Base-by-base conservation (phyloP, 352 stramenopile species). In the Pythium dissotocum region DNA sequence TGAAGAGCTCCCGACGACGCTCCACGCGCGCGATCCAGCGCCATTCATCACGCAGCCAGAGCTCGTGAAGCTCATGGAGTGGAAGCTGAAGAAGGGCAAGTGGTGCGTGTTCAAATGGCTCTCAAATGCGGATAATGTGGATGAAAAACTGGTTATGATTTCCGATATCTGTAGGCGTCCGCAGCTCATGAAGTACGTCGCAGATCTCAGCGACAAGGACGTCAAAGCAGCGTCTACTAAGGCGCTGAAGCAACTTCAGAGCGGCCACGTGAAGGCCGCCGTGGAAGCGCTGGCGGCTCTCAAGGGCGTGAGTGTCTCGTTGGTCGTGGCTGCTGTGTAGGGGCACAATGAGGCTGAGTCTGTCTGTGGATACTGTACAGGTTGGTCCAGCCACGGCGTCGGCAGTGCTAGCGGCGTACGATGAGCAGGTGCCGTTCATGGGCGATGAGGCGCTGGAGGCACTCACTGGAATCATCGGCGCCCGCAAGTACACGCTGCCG, bases 31-130 rank as follows among this genome's bases (percentile, higher is more conserved):
- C 14, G 81, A 89, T 21, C 83, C 85, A 6, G 32, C 65, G 59
- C 71, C 85, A 14, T 82, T 79, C 61, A 57, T 91, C 62, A 79
- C 69, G 36, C 78, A 93, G 51, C 12, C 56, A 26, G 82, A 94
- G 55, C 69, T 94, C 42, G 66, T 77, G 30, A 70, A 78, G 48
- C 75, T 94, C 48, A 90, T 94, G 84, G 66, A 91, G 61, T 94
- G 86, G 86, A 94, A 93, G 67, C 81, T 94, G 46, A 91, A 84
- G 67, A 94, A 93, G 60, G 86, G 84, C 46, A 94, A 94, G 74
- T 94, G 84, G 86, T 92, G 54, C 26, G 70, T 7, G 21, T 13
- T 73, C 35, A 16, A 18, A 14, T 66, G 33, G 33, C 33, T 42
- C 40, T 14, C 40, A n/a, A n/a, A n/a, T 18, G 40, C 40, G 40